Base-by-base conservation (phyloP, 2,329 filamentous ascomycete genomes). In the Trichophyton benhamiae region DNA sequence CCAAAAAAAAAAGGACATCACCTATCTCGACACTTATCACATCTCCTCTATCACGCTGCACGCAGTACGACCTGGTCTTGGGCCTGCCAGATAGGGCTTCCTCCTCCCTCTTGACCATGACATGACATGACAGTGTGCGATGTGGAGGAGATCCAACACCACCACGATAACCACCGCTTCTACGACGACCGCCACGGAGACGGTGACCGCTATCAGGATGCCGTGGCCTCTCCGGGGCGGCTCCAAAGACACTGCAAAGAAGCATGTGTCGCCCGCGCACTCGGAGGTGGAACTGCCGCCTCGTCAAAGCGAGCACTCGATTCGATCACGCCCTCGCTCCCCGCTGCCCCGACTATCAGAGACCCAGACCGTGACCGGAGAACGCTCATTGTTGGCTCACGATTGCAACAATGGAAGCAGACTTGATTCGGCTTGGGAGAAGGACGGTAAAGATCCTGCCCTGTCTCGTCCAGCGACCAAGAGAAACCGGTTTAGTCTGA, bases 401-500 rank as follows among this genome's bases (percentile, higher is more conserved):
- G 52, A 55, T 36, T 15, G 3, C 52, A 55, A 55, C 27, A 55
- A 36, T 55, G 52, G 27, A n/a, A 55, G 27, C 27, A 36, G 52
- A 20, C 13, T 36, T 8, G 52, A 55, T 55, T 27, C n/a, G 17
- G 22, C 13, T 25, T 5, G 49, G 22, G 49, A 17, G 49, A 53
- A 30, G 6, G 27, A 53, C 13, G 46, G 6, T 22, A 53, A 20
- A 20, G 59, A 61, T 25, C 61, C 58, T 22, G 22, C 48, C 22
- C 15, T 60, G 44, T 27, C 55, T 44, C 62, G 59, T 25, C 58
- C 61, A 42, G 62, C 42, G 38, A 59, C 60, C 27, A 64, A 63
- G 55, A 59, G 72, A 52, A 75, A 81, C 66, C 77, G 82, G 61
- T 85, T 86, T 72, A 85, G 80, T 69, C 74, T 95, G 74, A 78